Conservation (phyloP, 768 basidiomycete species). For the Leccinum boreale region DNA sequence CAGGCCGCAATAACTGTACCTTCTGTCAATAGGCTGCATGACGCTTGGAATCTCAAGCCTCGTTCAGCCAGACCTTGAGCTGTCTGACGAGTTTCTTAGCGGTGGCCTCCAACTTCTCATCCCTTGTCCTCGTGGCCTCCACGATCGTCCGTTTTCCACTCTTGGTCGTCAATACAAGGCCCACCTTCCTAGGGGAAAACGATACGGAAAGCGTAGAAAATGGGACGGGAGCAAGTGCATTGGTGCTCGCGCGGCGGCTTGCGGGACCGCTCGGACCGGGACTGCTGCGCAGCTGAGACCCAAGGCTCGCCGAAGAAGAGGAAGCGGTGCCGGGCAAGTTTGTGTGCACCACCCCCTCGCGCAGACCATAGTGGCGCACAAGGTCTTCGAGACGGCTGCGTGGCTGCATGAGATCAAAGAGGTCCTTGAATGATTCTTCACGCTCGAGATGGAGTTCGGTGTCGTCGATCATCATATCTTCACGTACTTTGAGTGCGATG, state of each 20-base stretch:
- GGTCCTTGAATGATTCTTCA: slow-evolving; percentile 73
- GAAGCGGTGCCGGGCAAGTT: background rate
- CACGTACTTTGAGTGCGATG: slow-evolving; percentile 74
- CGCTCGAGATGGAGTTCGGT: slow-evolving; percentile 71
- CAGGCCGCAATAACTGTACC: background rate
- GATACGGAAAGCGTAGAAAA: slow-evolving; percentile 38
- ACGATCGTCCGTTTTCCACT: slow-evolving; percentile 52
- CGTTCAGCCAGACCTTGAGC: slow-evolving; percentile 42
- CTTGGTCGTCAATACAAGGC: slow-evolving; percentile 32
- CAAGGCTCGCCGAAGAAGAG: slow-evolving; percentile 1
- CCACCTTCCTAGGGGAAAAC: slow-evolving; percentile 39
- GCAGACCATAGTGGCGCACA: slow-evolving; percentile 42
- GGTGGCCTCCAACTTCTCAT: slow-evolving; percentile 54
- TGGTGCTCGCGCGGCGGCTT: background rate
- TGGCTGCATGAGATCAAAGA: slow-evolving; percentile 78
- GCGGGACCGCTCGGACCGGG: slow-evolving; percentile 12
- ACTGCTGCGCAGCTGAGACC: background rate
- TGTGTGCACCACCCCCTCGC: slow-evolving; percentile 34
- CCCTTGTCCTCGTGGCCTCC: slow-evolving; percentile 44
- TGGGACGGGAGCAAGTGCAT: slow-evolving; percentile 21
- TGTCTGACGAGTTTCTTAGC: slow-evolving; percentile 52
- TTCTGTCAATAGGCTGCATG: background rate
- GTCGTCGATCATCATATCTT: slow-evolving; percentile 77
- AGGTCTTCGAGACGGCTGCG: slow-evolving; percentile 75
- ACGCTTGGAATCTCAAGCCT: slow-evolving; percentile 4